phyloP scores from a whole-genome alignment of 768 basidiomycete genomes.

The Astraeus odoratus region DNA sequence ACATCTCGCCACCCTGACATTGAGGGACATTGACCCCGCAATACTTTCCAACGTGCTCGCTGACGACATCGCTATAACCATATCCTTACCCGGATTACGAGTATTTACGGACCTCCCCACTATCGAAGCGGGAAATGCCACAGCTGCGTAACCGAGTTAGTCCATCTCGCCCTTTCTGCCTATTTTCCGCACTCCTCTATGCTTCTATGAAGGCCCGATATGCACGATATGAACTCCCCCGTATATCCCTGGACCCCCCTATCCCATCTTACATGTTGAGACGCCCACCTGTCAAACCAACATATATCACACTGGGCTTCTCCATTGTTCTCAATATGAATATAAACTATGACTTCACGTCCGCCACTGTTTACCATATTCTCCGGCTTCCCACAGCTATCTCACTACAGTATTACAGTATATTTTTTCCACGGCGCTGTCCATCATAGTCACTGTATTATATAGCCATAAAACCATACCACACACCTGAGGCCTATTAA shows the following conservation, averaged over 20 bases:
- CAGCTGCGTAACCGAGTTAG: not conserved
- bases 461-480: not conserved
- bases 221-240: not conserved
- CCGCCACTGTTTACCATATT: no score
- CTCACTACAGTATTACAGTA: no score
- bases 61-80: not conserved
- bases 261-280: not conserved
- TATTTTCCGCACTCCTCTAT: not conserved
- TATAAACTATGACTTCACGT: no score
- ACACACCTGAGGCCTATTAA: no score
- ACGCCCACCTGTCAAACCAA: not conserved
- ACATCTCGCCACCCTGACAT: not conserved
- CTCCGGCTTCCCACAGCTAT: no score
- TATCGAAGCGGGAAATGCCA: not conserved
- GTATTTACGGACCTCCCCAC: not conserved
- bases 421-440: no score
- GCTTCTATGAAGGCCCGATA: not conserved
- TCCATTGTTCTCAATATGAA: no score
- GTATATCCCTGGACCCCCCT: no score
- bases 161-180: no score
- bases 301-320: not conserved
- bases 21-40: not conserved
- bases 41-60: not conserved
- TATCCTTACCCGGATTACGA: not conserved
- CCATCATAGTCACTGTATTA: not conserved